Percentiles rank a stretch among this genome's conserved stretches.
These are phyloP conservation scores for Schoenoplectus triqueter DNA, from an alignment of 202 grass and related monocot species.

Conservation along the genomic window DNA sequence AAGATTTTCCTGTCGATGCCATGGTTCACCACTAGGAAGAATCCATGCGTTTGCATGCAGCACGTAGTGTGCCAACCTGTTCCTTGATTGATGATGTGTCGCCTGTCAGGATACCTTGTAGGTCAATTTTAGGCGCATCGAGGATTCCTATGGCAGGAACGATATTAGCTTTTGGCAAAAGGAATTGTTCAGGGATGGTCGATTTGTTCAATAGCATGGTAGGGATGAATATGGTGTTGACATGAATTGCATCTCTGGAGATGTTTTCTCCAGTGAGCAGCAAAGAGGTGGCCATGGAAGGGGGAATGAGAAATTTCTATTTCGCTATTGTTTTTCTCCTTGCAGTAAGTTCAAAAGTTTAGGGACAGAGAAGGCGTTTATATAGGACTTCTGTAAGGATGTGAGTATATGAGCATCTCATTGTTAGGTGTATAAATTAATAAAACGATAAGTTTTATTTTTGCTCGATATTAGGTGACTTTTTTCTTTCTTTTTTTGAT, in stretches of 20 bases:
- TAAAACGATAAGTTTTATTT: neutral
- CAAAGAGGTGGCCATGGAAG: neutral
- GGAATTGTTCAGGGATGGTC: conserved; percentile 16
- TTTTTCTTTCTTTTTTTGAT: neutral
- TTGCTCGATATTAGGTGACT: neutral
- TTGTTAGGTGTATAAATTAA: neutral
- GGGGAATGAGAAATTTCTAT: neutral
- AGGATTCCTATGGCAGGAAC: neutral
- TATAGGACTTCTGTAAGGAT: neutral
- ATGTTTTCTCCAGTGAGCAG: neutral
- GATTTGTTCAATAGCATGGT: conserved; percentile 8
- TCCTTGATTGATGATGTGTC: conserved; percentile 10
- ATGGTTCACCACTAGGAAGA: conserved; percentile 50
- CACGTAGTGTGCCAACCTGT: neutral
- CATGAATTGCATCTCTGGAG: neutral
- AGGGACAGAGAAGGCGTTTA: neutral
- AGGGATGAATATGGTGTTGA: conserved; percentile 25
- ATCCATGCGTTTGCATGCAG: conserved; percentile 44
- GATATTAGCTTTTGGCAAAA: conserved; percentile 10
- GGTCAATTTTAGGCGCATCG: neutral
- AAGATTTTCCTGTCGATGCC: conserved; percentile 32
- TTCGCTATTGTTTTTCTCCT: neutral
- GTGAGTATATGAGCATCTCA: neutral
- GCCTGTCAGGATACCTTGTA: conserved; percentile 16
- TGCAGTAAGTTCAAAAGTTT: neutral